Conservation (phyloP, 1,139 yeast genomes). For the Zygosaccharomyces pseudobailii region DNA sequence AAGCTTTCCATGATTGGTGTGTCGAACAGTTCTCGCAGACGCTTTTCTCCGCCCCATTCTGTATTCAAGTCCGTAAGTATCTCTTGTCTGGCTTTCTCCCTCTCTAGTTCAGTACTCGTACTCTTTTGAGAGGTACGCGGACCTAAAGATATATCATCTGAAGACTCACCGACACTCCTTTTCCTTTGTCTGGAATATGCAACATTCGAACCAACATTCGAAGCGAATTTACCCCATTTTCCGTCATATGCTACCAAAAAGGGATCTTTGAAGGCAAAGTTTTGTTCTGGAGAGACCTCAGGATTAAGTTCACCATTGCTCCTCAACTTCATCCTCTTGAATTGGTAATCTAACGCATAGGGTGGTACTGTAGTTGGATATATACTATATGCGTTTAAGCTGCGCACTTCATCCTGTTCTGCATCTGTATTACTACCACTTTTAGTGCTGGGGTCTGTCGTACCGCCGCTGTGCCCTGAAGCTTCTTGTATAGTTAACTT, state of each 20-base stretch:
- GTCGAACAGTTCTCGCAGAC: slow-evolving; percentile 53
- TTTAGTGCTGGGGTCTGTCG: background rate
- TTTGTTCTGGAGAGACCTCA: background rate
- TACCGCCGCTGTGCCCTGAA: background rate
- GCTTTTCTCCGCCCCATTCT: slow-evolving; percentile 67
- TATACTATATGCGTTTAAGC: slow-evolving; percentile 27
- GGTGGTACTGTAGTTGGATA: slow-evolving; percentile 35
- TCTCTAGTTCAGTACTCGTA: slow-evolving; percentile 23
- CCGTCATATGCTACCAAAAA: slow-evolving; percentile 21
- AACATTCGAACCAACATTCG: slow-evolving; percentile 27
- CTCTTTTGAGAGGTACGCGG: slow-evolving; percentile 27
- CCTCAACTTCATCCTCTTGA: slow-evolving; percentile 10
- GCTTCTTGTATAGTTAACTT: background rate
- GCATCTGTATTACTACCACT: background rate
- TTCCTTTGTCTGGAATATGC: slow-evolving; percentile 21
- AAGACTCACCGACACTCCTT: slow-evolving; percentile 6
- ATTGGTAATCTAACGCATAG: slow-evolving; percentile 28
- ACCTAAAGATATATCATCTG: slow-evolving; percentile 18
- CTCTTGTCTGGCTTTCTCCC: slow-evolving; percentile 23
- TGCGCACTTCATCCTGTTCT: background rate
- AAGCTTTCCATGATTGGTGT: slow-evolving; percentile 34
- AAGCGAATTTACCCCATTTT: slow-evolving; percentile 26
- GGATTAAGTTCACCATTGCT: slow-evolving; percentile 2
- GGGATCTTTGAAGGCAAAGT: slow-evolving; percentile 20
- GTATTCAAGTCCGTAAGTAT: slow-evolving; percentile 39